Evolutionary conservation across 352 stramenopile genomes (phyloP), one percentile per base, ranked within the genome.

Genomic region (Hyaloperonospora arabidopsidis): DNA sequence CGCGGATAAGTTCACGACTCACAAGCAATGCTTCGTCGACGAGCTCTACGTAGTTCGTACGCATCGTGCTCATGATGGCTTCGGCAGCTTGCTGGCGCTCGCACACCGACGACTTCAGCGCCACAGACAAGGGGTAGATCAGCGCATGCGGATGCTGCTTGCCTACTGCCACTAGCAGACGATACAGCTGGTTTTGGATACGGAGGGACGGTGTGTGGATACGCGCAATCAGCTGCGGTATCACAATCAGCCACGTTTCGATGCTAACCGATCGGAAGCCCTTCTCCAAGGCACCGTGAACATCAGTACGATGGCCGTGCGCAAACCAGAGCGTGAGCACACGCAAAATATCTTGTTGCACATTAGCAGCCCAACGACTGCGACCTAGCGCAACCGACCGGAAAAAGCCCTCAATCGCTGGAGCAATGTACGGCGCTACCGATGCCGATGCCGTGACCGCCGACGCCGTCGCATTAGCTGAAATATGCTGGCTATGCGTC

Each of bases 261-360:
- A 98, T 87, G 47, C 84, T 93, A 32, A 99, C 93, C 0, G 79
- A 87, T 19, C 81, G 73, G 49, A 99, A 93, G 1, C 93, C 88
- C 35, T 80, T 72, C 25, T 78, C 72, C 28, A 95, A 61, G 7
- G 79, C 73, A 19, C 59, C 63, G 52, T 89, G 72, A 17, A 99
- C 91, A 57, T 98, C 89, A 2, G 77, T 67, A 14, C 90, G 77
- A 38, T 97, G 84, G 10, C 95, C 96, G 68, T 99, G 96, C 5
- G 93, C 85, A 62, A 99, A 99, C 74, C 97, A 98, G 23, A 98
- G 95, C 44, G 94, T 98, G 5, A 99, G 70, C 10, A 99, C 77
- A 52, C 97, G 97, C 29, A 99, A 60, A 59, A 99, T 95, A 67
- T 99, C 97, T 64, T 99, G 96, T 57, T 98, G 94, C 1, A 98